Conservation (phyloP, 495 filamentous ascomycete genomes). For the Aspergillus baeticus region DNA sequence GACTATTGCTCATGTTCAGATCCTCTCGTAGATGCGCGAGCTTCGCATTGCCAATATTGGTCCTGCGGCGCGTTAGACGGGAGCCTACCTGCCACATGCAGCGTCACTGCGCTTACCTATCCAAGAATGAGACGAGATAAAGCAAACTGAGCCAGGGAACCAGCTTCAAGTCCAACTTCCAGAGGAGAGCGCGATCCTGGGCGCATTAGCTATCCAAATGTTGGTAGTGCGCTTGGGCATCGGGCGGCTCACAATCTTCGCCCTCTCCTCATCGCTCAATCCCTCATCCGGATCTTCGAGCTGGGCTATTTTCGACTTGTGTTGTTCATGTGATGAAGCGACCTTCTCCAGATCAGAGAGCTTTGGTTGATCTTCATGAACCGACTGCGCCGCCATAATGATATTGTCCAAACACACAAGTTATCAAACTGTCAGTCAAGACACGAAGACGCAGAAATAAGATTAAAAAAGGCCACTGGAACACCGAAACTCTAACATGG, state of each 20-base stretch:
- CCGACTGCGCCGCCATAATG: conserved; percentile 12
- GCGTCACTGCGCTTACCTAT: conserved; percentile 42
- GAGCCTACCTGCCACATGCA: neutral
- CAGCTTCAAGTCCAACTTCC: conserved; percentile 68
- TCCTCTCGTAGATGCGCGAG: conserved; percentile 68
- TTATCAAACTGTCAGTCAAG: neutral
- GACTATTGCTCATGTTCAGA: conserved; percentile 60
- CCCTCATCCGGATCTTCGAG: conserved; percentile 66
- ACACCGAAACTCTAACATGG: neutral
- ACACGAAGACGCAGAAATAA: neutral
- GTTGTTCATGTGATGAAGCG: neutral
- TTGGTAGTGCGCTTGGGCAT: neutral
- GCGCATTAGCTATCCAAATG: neutral
- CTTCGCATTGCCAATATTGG: conserved; percentile 87
- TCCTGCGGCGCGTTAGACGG: conserved; percentile 39
- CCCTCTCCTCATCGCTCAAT: conserved; percentile 64
- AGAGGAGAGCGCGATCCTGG: conserved; percentile 65
- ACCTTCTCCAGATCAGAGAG: conserved; percentile 26
- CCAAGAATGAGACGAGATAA: conserved; percentile 82
- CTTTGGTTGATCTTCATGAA: conserved; percentile 20
- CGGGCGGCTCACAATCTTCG: conserved; percentile 56
- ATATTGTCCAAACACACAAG: neutral
- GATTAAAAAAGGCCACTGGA: no score
- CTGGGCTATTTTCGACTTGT: conserved; percentile 19
- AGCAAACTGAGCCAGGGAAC: conserved; percentile 84